A percentile compares a stretch with the other conserved stretches of the same genome.
Conservation (phyloP, 2,329 filamentous ascomycete species). For the Cordyceps farinosa region DNA sequence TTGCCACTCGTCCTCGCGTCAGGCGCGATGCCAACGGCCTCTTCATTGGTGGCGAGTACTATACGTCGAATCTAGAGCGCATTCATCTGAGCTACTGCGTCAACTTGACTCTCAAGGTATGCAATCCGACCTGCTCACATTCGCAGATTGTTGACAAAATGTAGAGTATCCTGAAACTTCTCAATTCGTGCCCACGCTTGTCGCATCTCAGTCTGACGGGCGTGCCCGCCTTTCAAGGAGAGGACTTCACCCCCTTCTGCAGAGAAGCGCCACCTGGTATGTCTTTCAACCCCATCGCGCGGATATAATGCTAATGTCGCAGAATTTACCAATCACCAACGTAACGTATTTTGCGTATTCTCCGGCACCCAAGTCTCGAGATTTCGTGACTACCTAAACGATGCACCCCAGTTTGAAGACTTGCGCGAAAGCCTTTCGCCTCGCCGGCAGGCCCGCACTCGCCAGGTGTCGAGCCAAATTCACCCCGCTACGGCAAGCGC, state of each 20-base stretch:
- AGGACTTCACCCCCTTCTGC: constrained; percentile 82
- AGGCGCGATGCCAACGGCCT: constrained; percentile 48
- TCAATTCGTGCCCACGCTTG: constrained; percentile 87
- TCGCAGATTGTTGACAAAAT: constrained; percentile 4
- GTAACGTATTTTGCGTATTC: constrained; percentile 96
- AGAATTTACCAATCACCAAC: constrained; percentile 95
- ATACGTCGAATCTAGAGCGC: constrained; percentile 70
- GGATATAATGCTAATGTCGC: constrained; percentile 25
- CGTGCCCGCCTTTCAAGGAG: constrained; percentile 81
- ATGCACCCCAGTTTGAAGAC: constrained; percentile 44
- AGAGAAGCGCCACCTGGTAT: constrained; percentile 74
- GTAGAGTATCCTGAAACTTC: constrained; percentile 82
- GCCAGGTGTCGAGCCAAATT: constrained; percentile 1
- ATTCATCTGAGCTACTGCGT: constrained; percentile 96
- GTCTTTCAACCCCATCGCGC: not conserved
- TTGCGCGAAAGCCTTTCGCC: constrained; percentile 34
- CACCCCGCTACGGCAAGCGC: constrained; percentile 21
- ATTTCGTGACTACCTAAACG: constrained; percentile 75
- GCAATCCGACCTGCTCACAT: constrained; percentile 28
- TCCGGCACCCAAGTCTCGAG: constrained; percentile 78
- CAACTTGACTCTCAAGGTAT: constrained; percentile 74
- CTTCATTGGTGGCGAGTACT: constrained; percentile 50
- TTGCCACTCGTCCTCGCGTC: constrained; percentile 52
- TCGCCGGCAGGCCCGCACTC: constrained; percentile 19
- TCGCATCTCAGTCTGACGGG: constrained; percentile 95